Conservation (phyloP, 2,329 filamentous ascomycete species). For the Beauveria medogensis region DNA sequence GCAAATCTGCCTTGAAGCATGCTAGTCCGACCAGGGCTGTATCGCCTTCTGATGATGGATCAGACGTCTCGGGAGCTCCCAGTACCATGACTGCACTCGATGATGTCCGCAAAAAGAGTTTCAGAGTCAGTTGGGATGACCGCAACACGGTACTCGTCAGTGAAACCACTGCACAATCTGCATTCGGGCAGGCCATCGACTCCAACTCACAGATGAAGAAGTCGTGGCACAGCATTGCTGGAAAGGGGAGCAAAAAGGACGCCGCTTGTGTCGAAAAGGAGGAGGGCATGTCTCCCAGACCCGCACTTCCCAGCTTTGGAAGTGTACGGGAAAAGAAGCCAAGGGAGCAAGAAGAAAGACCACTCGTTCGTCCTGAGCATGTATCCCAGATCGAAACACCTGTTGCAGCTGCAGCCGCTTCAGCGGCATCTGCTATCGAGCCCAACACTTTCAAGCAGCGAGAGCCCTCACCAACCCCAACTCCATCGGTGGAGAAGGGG, state of each 20-base stretch:
- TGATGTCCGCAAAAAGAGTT: slow-evolving; percentile 53
- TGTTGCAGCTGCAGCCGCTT: not conserved
- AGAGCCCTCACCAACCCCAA: slow-evolving; percentile 60
- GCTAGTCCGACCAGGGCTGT: slow-evolving; percentile 43
- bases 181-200: slow-evolving; percentile 31
- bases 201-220: slow-evolving; percentile 32
- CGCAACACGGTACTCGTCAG: slow-evolving; percentile 47
- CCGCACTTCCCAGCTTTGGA: slow-evolving; percentile 65
- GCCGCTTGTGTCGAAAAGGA: slow-evolving; percentile 46
- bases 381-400: slow-evolving; percentile 15
- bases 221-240: slow-evolving; percentile 44
- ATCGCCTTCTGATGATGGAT: slow-evolving; percentile 42
- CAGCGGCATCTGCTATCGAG: slow-evolving; percentile 13
- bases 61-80: slow-evolving; percentile 32
- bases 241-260: slow-evolving; percentile 42
- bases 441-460: slow-evolving; percentile 19
- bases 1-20: slow-evolving; percentile 69
- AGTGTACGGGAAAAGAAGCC: slow-evolving; percentile 59
- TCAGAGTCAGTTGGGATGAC: slow-evolving; percentile 74
- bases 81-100: slow-evolving; percentile 23
- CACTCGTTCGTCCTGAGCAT: slow-evolving; percentile 47
- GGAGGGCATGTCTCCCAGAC: slow-evolving; percentile 64
- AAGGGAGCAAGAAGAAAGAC: slow-evolving; percentile 45
- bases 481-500: slow-evolving; percentile 59
- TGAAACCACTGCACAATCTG: slow-evolving; percentile 31